Evolutionary conservation across 179 eudicot species (phyloP).

Genomic region (Amaranthus tricolor): DNA sequence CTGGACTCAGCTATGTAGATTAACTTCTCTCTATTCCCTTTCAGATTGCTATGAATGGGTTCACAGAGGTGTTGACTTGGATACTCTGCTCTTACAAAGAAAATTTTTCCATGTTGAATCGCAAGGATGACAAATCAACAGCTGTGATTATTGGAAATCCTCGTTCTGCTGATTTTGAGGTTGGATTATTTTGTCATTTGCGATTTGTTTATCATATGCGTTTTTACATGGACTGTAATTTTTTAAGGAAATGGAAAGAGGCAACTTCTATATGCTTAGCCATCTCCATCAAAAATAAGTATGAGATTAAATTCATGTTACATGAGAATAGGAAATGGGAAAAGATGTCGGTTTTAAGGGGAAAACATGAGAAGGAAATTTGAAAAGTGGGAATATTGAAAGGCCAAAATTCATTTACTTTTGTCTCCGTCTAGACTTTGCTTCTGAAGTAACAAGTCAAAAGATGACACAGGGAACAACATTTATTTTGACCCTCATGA

Average conservation of each 20-base stretch:
- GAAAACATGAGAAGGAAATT: too few species aligned
- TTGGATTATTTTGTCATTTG: conserved; percentile 14
- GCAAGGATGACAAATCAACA: conserved; percentile 68
- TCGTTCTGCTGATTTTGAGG: conserved; percentile 98
- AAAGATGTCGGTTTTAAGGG: too few species aligned
- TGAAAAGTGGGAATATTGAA: not conserved
- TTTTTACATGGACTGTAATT: not conserved
- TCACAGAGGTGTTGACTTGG: conserved; percentile 81
- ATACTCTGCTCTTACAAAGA: conserved; percentile 87
- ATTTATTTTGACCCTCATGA: not conserved
- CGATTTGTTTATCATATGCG: not conserved
- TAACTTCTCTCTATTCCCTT: not conserved
- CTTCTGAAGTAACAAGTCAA: not conserved
- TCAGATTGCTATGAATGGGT: conserved; percentile 89
- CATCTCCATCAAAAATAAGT: not conserved
- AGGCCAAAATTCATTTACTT: not conserved
- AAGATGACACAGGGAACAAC: not conserved
- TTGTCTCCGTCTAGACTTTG: not conserved
- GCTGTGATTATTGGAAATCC: conserved; percentile 87
- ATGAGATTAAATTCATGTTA: not conserved
- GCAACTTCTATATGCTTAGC: not conserved
- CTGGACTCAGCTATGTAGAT: conserved; percentile 3
- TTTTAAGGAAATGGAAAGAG: not conserved
- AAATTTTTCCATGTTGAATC: conserved; percentile 70
- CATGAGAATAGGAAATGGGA: not conserved